Base-by-base conservation (phyloP, 177 flowering plant genomes). In the Telopea speciosissima region DNA sequence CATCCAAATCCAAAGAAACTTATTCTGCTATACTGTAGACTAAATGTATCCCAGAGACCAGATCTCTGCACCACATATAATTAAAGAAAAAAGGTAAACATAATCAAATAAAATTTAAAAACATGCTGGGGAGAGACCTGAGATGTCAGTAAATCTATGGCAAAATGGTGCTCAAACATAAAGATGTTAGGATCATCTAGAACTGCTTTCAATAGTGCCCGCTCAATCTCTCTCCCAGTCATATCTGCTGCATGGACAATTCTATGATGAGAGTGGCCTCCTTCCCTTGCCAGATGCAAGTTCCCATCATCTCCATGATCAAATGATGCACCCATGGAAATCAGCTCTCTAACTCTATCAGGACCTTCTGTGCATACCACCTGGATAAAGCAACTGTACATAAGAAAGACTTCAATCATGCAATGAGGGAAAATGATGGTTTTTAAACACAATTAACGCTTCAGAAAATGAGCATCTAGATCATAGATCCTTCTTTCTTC, bases 331-430 rank as follows among this genome's bases (percentile, higher is more conserved):
- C 99, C 99, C 84, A 95, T 87, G 3, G 93, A 93, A 60, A 95
- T 91, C 75, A 95, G 76, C 79, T 95, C 99, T 71, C 87, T 84
- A 13, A 95, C 89, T 77, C 98, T 87, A 31, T 89, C 97, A 67
- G 99, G 98, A 28, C 99, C 99, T 87, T 95, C 98, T 21, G 98
- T 88, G 73, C 99, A 95, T 23, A 95, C 99, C 75, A 95, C 97
- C 99, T 95, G 83, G 23, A 71, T 31, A 73, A 71, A 58, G 45
- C 66, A 76, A 54, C 56, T 1, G 9, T 14, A 24, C 7, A 19
- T 70, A 56, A 70, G 40, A 36, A 36, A 36, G 54, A 33, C 42
- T 70, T 33, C 26, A 70, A 70, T 63, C 28, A 49, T 21, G 59
- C 26, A 21, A 24, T 67, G 22, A 70, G 24, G 8, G 24, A 31